A percentile compares a stretch with the other conserved stretches of the same genome.
Conservation (phyloP, 1,139 yeast genomes). For the Taphrina populina region DNA sequence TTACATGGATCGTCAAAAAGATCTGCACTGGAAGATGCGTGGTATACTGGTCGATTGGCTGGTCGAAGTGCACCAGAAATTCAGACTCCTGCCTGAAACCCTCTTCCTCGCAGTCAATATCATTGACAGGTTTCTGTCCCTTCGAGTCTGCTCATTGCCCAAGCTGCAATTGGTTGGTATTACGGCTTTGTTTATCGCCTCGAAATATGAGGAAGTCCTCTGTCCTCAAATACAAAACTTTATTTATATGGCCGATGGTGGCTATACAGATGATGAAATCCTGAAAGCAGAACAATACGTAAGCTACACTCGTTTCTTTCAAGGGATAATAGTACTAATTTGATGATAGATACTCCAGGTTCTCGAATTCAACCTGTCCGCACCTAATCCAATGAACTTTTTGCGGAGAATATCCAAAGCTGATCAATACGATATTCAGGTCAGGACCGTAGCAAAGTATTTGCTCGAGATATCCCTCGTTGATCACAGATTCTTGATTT, state of each 20-base stretch:
- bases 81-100: constrained; percentile 86
- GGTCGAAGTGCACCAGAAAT: constrained; percentile 85
- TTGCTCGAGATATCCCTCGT: constrained; percentile 76
- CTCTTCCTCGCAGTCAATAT: constrained; percentile 82
- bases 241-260: constrained; percentile 83
- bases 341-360: constrained; percentile 52
- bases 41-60: constrained; percentile 92
- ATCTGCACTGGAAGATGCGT: constrained; percentile 79
- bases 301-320: not conserved
- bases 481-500: constrained; percentile 77
- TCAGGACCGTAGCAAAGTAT: constrained; percentile 89
- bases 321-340: not conserved
- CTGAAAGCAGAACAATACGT: constrained; percentile 83
- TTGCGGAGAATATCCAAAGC: constrained; percentile 90
- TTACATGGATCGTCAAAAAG: constrained; percentile 71
- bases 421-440: constrained; percentile 88
- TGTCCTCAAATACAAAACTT: constrained; percentile 85
- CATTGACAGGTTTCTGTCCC: constrained; percentile 85
- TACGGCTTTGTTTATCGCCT: constrained; percentile 85
- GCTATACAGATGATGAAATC: constrained; percentile 79
- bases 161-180: constrained; percentile 88
- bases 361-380: constrained; percentile 73
- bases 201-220: constrained; percentile 92
- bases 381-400: constrained; percentile 93
- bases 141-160: constrained; percentile 75